These are phyloP conservation scores for Colletotrichum higginsianum DNA, from an alignment of 2,329 filamentous ascomycete species.

Conservation along the genomic window DNA sequence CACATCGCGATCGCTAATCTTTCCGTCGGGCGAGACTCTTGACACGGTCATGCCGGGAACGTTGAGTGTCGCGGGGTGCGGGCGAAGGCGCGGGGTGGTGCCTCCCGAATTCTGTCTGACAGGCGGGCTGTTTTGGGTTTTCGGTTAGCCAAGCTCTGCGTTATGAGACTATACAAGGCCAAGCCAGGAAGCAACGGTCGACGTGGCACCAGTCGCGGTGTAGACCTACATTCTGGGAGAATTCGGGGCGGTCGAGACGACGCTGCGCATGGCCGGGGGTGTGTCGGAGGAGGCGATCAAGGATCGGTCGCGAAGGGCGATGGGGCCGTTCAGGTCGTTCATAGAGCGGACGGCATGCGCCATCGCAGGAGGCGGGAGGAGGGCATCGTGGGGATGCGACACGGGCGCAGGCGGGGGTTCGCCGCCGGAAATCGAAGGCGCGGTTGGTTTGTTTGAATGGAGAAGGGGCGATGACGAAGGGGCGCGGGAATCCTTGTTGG, in stretches of 20 bases:
- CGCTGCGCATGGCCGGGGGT: constrained; percentile 70
- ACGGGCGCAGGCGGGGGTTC: constrained; percentile 47
- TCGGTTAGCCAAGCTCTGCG: constrained; percentile 41
- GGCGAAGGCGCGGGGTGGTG: constrained; percentile 82
- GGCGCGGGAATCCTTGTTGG: constrained; percentile 47
- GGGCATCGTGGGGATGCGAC: constrained; percentile 48
- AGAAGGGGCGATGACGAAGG: constrained; percentile 49
- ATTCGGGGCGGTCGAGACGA: constrained; percentile 70
- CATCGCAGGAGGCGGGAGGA: constrained; percentile 52
- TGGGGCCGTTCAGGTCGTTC: constrained; percentile 56
- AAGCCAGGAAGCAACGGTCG: constrained; percentile 18
- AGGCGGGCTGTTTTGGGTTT: constrained; percentile 68
- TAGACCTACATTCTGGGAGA: constrained; percentile 71
- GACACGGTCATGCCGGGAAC: constrained; percentile 97
- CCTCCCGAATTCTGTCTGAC: constrained; percentile 81
- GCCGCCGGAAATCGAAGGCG: constrained; percentile 16
- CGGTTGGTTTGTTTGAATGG: constrained; percentile 41
- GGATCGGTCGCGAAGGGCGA: constrained; percentile 49
- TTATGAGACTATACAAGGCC: constrained; percentile 9
- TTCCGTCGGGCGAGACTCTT: constrained; percentile 93
- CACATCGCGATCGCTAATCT: constrained; percentile 93
- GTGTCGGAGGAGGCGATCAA: constrained; percentile 57
- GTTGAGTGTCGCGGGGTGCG: constrained; percentile 94
- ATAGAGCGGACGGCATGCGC: constrained; percentile 59
- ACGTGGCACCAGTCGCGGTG: constrained; percentile 30